Evolutionary conservation across 805 yeast species (phyloP), one percentile per base, ranked within the genome.

Genomic region (Saturnispora saitoi): DNA sequence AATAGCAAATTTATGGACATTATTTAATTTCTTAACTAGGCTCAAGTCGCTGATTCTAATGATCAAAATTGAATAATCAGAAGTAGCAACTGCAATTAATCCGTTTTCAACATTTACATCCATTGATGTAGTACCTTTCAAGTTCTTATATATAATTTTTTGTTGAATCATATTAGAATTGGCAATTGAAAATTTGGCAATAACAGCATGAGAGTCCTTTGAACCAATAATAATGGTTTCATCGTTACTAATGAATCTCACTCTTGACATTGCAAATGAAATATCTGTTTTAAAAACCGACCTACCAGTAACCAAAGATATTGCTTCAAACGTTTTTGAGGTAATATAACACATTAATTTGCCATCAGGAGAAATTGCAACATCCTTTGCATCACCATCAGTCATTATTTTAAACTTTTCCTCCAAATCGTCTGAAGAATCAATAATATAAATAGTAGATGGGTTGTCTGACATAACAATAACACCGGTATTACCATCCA

Each of bases 1-100:
- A 46, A 88, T 80, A 24, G 95, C 88, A 62, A 86, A 86, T 8
- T 74, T 69, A 62, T 89, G 96, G 48, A 85, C 80, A 51, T 83
- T 76, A 39, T 74, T 73, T 48, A 79, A 68, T 6, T 71, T 66
- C 49, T 74, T 77, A 24, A 78, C 56, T 11, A 73, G 63, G 39
- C 73, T 70, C 51, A 89, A 74, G 52, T 73, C 77, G 2, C 71
- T 67, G 14, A 75, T 61, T 37, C 75, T 72, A 11, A 81, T 62
- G n/a, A 89, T 56, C 1, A 77, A 66, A 11, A 89, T 67, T 1
- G 93, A 77, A 54, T 79, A 75, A 56, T 86, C 93, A 48, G 81
- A 78, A 0, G 82, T 80, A 0, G 84, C 80, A 20, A 81, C 55
- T 1, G 81, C 81, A 28, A 77, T 64, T 43, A 79, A 63, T 52